Base-by-base conservation (phyloP, 805 yeast genomes). In the Myxozyma monticola region DNA sequence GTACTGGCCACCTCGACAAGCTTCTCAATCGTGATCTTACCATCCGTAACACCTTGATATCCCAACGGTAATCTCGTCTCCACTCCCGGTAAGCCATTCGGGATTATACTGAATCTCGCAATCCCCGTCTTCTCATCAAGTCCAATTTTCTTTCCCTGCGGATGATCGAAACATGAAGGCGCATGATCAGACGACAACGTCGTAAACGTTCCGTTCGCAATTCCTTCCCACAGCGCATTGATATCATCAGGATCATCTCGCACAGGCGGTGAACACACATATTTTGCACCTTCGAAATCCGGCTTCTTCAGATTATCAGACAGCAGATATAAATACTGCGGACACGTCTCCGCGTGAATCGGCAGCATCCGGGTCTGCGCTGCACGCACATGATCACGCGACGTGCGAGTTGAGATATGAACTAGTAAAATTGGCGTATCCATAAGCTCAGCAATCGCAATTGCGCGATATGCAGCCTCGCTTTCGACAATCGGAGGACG, bases 331-430 rank as follows among this genome's bases (percentile, higher is more conserved):
- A 75, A 60, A 52, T 76, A 76, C 62, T 76, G 80, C 9, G 79
- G 79, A 54, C 80, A 76, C 1, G 80, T 75, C 56, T 76, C 79
- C 5, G 78, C 76, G 56, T 64, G 71, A 3, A 76, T 66, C n/a
- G 78, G 78, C 20, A 67, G 60, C 48, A 69, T 60, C 15, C 66
- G 57, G 30, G 68, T 68, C 62, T 75, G 78, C 0, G 79, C 78
- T 2, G 57, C 62, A 41, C 71, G 66, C 30, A 76, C 76, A 55
- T 71, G 73, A 1, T 62, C 61, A 25, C 75, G 56, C 0, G 78
- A 75, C 3, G 65, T 64, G 17, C 69, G 71, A 1, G 77, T 67
- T 2, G 79, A 76, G 67, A 76, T 75, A 56, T 76, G 80, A 8
- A 76, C 79, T 29, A 76, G 71, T 38, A 76, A 50, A 14, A 76